Evolutionary conservation across 1,139 yeast genomes (phyloP).

Genomic region (Groenewaldozyma sp.): DNA sequence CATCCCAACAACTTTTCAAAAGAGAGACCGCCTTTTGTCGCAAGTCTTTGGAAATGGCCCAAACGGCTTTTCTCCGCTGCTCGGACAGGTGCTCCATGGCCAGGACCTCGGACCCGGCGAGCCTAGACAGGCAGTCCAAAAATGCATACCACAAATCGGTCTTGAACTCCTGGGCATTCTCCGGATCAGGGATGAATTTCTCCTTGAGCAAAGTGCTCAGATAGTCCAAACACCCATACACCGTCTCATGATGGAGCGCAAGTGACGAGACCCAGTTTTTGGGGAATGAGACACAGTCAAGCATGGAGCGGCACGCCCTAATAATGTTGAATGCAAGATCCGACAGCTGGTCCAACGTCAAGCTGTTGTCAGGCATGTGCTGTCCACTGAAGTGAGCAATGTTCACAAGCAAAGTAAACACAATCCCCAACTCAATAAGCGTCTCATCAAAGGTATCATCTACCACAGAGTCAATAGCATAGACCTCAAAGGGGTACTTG

Average conservation of each 20-base stretch:
- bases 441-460: slow-evolving; percentile 65
- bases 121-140: slow-evolving; percentile 48
- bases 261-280: slow-evolving; percentile 30
- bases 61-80: slow-evolving; percentile 66
- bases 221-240: slow-evolving; percentile 54
- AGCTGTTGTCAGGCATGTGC: slow-evolving; percentile 46
- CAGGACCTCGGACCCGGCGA: slow-evolving; percentile 36
- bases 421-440: slow-evolving; percentile 51
- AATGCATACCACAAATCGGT: slow-evolving; percentile 46
- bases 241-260: slow-evolving; percentile 41
- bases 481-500: slow-evolving; percentile 52
- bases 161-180: slow-evolving; percentile 48
- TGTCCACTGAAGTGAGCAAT: slow-evolving; percentile 37
- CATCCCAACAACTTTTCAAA: slow-evolving; percentile 60
- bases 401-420: slow-evolving; percentile 30
- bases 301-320: slow-evolving; percentile 32
- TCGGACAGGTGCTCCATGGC: slow-evolving; percentile 37
- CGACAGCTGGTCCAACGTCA: slow-evolving; percentile 37
- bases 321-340: slow-evolving; percentile 30
- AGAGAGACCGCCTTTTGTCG: slow-evolving; percentile 52
- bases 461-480: slow-evolving; percentile 67
- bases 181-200: slow-evolving; percentile 45
- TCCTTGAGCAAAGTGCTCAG: slow-evolving; percentile 27
- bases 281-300: slow-evolving; percentile 32
- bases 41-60: slow-evolving; percentile 53